Percentiles rank a stretch among this genome's conserved stretches.
Conservation (phyloP, 2,329 filamentous ascomycete genomes). For the Elsinoe australis region DNA sequence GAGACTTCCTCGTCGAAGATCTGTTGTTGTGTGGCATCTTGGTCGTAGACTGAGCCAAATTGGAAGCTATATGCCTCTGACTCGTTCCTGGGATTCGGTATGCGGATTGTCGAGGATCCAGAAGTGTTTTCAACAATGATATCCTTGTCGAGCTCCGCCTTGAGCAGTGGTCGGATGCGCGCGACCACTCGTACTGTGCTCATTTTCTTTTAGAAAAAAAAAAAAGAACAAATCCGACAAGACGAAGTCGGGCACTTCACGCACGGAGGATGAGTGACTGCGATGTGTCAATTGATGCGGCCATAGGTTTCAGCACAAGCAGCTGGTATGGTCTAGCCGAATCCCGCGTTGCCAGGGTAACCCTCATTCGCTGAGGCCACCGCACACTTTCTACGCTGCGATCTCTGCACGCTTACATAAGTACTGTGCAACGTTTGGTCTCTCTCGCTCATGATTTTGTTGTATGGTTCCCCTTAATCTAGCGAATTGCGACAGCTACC, state of each 20-base stretch:
- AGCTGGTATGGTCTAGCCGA: constrained; percentile 7
- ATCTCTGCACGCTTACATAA: too few relatives aligned
- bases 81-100: constrained; percentile 90
- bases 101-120: constrained; percentile 62
- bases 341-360: constrained; percentile 1
- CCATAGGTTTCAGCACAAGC: neutral
- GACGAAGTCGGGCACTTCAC: neutral
- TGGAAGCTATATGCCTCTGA: constrained; percentile 86
- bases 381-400: too few relatives aligned
- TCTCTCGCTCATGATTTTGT: too few relatives aligned
- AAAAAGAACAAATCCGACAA: neutral
- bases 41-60: constrained; percentile 88
- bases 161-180: constrained; percentile 78
- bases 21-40: constrained; percentile 70
- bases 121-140: constrained; percentile 67
- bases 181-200: constrained; percentile 78
- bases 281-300: too few relatives aligned
- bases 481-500: too few relatives aligned
- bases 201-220: constrained; percentile 23
- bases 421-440: too few relatives aligned
- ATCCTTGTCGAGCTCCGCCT: constrained; percentile 78
- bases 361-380: too few relatives aligned
- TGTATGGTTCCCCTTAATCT: too few relatives aligned
- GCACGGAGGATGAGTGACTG: neutral
- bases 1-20: constrained; percentile 86